Conservation (phyloP, 2,329 filamentous ascomycete genomes). For the Alternaria triticimaculans region DNA sequence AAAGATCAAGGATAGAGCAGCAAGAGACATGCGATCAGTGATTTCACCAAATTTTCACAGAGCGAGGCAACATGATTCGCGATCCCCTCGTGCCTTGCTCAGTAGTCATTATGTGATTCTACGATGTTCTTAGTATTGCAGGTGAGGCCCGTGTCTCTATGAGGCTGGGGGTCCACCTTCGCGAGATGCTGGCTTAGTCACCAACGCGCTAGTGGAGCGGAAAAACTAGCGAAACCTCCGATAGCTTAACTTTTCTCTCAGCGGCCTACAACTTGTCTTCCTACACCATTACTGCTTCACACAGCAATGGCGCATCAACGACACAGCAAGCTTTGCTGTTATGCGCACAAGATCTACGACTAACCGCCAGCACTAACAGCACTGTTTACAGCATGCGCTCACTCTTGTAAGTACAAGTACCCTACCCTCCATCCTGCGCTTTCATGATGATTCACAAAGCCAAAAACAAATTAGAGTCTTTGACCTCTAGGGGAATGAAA, state of each 20-base stretch:
- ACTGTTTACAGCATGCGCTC: background rate
- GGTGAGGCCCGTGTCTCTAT: background rate
- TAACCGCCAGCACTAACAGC: background rate
- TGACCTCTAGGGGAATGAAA: conserved; percentile 54
- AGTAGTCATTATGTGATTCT: background rate
- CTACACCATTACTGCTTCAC: conserved; percentile 7
- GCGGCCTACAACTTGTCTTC: conserved; percentile 9
- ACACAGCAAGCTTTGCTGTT: background rate
- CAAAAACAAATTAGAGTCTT: conserved; percentile 56
- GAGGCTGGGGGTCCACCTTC: background rate
- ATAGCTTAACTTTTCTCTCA: conserved; percentile 20
- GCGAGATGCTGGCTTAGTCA: conserved; percentile 15
- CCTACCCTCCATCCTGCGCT: conserved; percentile 9
- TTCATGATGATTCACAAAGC: conserved; percentile 52
- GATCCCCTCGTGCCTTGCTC: background rate
- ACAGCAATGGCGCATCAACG: conserved; percentile 6
- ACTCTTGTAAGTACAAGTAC: conserved; percentile 21
- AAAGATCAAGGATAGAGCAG: conserved; percentile 4
- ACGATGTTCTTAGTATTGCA: background rate
- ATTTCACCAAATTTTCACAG: background rate
- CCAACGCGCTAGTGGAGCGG: conserved; percentile 23
- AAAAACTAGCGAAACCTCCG: conserved; percentile 28
- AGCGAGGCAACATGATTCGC: background rate
- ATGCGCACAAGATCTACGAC: background rate
- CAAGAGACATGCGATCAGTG: conserved; percentile 5